Conservation (phyloP, 2,329 filamentous ascomycete species). For the Dothistroma septosporum region DNA sequence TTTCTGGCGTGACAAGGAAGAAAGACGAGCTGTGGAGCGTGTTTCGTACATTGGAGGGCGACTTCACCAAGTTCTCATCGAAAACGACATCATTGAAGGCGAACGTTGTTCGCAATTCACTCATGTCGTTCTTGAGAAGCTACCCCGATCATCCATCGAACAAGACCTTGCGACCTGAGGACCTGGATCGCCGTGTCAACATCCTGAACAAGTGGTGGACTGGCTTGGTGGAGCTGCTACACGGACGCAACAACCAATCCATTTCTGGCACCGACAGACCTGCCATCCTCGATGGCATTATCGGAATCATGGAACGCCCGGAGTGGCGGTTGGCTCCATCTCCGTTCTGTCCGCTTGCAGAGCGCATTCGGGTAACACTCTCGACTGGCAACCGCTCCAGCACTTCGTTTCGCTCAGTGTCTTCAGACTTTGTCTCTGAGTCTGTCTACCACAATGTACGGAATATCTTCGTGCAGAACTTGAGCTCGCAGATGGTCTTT, state of each 20-base stretch:
- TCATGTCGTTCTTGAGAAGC: slow-evolving; percentile 73
- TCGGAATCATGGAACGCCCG: slow-evolving; percentile 78
- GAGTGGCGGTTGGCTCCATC: slow-evolving; percentile 79
- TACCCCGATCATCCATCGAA: slow-evolving; percentile 66
- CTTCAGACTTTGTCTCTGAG: slow-evolving; percentile 64
- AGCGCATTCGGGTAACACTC: slow-evolving; percentile 48
- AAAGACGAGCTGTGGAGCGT: slow-evolving; percentile 67
- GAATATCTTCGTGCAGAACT: slow-evolving; percentile 78
- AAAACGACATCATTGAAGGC: slow-evolving; percentile 73
- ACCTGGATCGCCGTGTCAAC: slow-evolving; percentile 72
- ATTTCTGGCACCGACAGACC: slow-evolving; percentile 82
- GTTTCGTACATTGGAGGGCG: slow-evolving; percentile 64
- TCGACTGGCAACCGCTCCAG: slow-evolving; percentile 50
- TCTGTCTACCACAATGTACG: slow-evolving; percentile 85
- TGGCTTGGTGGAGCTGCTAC: slow-evolving; percentile 73
- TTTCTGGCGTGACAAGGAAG: slow-evolving; percentile 43
- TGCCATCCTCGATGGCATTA: slow-evolving; percentile 70
- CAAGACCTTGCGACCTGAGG: slow-evolving; percentile 65
- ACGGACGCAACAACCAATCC: slow-evolving; percentile 68
- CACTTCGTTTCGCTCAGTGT: slow-evolving; percentile 51
- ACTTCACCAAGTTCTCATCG: slow-evolving; percentile 68
- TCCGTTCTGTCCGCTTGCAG: slow-evolving; percentile 59
- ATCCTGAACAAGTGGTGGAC: slow-evolving; percentile 92
- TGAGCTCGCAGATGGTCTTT: slow-evolving; percentile 77
- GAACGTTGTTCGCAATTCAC: slow-evolving; percentile 64